Evolutionary conservation across 257 asterid species (phyloP).

Genomic region (Scutellaria galericulata): DNA sequence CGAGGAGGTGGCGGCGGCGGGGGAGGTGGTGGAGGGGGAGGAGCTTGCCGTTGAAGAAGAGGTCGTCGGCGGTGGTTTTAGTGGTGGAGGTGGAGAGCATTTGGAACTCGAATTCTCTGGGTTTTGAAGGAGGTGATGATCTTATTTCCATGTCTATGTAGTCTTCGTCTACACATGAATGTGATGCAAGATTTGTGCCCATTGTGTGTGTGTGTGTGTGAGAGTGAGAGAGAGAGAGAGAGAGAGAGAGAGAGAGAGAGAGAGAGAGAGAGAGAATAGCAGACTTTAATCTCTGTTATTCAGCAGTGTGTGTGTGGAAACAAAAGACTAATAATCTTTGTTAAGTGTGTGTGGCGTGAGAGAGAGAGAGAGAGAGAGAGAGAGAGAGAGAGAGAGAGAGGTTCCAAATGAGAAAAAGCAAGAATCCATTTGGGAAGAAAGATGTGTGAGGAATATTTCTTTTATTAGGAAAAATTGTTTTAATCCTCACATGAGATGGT

Average conservation of each 20-base stretch:
- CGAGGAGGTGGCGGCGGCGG: conserved; percentile 45
- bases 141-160: conserved; percentile 51
- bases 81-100: conserved; percentile 42
- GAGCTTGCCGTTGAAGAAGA: conserved; percentile 77
- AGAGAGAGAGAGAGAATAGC: not conserved
- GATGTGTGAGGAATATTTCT: not conserved
- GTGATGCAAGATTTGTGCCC: conserved; percentile 38
- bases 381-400: conserved; percentile 37
- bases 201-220: conserved; percentile 16
- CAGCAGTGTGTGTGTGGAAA: conserved; percentile 20
- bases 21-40: conserved; percentile 73
- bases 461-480: no score
- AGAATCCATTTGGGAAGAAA: not conserved
- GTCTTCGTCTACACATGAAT: conserved; percentile 51
- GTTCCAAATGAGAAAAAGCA: conserved; percentile 37
- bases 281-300: not conserved
- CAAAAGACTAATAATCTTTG: conserved; percentile 2
- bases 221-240: conserved; percentile 11
- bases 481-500: no score
- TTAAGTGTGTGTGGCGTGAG: not conserved
- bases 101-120: conserved; percentile 71
- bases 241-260: conserved; percentile 25
- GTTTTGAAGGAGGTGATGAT: conserved; percentile 41
- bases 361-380: not conserved
- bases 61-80: conserved; percentile 61